Conservation (phyloP, 441 rosid genomes). For the Euphorbia schlechtendalii region DNA sequence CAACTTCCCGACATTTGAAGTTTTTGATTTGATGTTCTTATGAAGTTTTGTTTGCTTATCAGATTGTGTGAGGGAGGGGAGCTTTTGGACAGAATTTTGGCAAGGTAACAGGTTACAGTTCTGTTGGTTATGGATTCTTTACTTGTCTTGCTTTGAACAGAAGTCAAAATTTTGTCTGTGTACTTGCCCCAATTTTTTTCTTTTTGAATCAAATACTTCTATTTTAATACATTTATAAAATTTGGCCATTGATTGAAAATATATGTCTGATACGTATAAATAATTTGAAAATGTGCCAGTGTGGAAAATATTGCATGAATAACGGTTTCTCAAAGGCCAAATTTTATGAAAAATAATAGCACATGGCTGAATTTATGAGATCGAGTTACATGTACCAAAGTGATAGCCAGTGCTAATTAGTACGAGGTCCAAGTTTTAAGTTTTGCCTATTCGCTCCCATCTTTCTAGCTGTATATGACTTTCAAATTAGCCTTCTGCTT, state of each 20-base stretch:
- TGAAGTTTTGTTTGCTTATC: conserved; percentile 18
- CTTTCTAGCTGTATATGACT: not conserved
- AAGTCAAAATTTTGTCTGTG: not conserved
- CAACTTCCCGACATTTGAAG: not conserved
- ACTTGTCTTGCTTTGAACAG: not conserved
- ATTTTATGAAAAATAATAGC: not conserved
- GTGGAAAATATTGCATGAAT: not conserved
- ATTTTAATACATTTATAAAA: not conserved
- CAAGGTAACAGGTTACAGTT: conserved; percentile 43
- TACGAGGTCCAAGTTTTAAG: not conserved
- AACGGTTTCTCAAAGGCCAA: not conserved
- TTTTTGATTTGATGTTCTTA: conserved; percentile 15
- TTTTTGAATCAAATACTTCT: not conserved
- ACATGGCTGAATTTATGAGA: not conserved
- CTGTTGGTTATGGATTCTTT: not conserved
- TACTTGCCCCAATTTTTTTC: not conserved
- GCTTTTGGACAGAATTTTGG: conserved; percentile 81
- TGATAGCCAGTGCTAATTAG: not conserved
- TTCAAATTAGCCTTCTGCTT: not conserved
- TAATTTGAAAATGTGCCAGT: not conserved
- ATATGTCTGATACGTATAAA: not conserved
- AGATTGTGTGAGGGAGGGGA: conserved; percentile 95
- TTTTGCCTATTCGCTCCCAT: not conserved
- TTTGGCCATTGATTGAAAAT: not conserved
- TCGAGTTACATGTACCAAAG: not conserved